Evolutionary conservation across 768 basidiomycete genomes (phyloP).

Genomic region (Naganishia onofrii): DNA sequence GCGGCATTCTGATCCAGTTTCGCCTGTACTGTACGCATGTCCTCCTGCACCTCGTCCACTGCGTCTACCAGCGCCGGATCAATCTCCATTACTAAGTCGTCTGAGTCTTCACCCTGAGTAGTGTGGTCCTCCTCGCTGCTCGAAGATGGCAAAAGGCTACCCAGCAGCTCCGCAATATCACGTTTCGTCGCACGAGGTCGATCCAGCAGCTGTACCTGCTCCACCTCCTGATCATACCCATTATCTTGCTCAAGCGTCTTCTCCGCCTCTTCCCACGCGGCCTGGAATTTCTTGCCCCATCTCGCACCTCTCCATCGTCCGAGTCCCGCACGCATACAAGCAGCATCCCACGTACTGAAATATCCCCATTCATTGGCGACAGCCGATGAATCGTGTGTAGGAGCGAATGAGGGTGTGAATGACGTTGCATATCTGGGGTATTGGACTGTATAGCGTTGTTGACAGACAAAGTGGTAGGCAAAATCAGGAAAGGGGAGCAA

Average conservation of each 20-base stretch:
- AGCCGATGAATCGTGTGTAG: constrained; percentile 42
- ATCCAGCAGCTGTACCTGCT: neutral
- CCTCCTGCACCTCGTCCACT: constrained; percentile 28
- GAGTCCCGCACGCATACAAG: constrained; percentile 14
- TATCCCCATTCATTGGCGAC: constrained; percentile 39
- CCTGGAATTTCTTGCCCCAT: constrained; percentile 4
- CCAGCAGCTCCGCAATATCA: neutral
- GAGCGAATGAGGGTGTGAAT: constrained; percentile 46
- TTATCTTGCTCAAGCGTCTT: neutral
- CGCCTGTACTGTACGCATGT: constrained; percentile 32
- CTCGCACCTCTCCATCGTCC: constrained; percentile 10
- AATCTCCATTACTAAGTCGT: constrained; percentile 26
- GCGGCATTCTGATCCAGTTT: constrained; percentile 39
- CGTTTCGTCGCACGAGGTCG: neutral
- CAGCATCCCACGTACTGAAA: constrained; percentile 40
- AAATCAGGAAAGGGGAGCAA: neutral
- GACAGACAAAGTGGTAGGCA: neutral
- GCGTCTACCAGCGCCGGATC: constrained; percentile 26
- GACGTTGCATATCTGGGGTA: constrained; percentile 7
- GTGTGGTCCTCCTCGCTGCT: neutral
- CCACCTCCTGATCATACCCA: neutral
- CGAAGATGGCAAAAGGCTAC: neutral
- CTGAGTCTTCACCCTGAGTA: neutral
- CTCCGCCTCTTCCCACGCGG: neutral
- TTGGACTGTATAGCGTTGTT: constrained; percentile 3